Percentiles rank a stretch among this genome's conserved stretches.
Conservation (phyloP, 1,284 basidiomycete genomes). For the Cutaneotrichosporon cavernicola region DNA sequence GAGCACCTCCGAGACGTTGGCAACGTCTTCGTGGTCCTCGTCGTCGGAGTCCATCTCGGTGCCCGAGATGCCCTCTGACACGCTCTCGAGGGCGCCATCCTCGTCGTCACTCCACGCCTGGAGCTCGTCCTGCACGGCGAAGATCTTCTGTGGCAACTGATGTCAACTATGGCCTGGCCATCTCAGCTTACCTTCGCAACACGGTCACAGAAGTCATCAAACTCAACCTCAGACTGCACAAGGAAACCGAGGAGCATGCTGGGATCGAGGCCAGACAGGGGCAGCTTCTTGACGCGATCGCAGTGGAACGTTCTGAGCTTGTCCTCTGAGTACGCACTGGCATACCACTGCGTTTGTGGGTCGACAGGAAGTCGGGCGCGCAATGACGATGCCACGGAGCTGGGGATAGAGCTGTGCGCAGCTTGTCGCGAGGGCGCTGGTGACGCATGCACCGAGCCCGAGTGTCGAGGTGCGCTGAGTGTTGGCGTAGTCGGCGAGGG, state of each 20-base stretch:
- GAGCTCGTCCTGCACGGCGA: slow-evolving; percentile 78
- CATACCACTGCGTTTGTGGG: slow-evolving; percentile 60
- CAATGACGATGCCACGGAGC: slow-evolving; percentile 8
- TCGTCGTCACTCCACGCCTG: slow-evolving; percentile 74
- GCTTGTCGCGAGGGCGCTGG: slow-evolving; percentile 1
- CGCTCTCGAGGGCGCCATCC: slow-evolving; percentile 72
- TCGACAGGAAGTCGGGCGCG: slow-evolving; percentile 26
- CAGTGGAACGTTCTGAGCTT: slow-evolving; percentile 90
- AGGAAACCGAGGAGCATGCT: slow-evolving; percentile 96
- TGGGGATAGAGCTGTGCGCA: not conserved
- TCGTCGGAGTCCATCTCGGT: slow-evolving; percentile 16
- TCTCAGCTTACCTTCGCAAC: slow-evolving; percentile 62
- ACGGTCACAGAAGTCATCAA: slow-evolving; percentile 73
- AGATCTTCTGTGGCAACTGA: slow-evolving; percentile 71
- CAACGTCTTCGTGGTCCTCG: slow-evolving; percentile 16
- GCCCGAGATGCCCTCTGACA: slow-evolving; percentile 62
- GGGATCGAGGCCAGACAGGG: slow-evolving; percentile 83
- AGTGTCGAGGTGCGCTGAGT: slow-evolving; percentile 2
- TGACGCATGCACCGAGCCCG: not conserved
- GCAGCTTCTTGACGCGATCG: slow-evolving; percentile 90
- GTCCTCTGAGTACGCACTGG: slow-evolving; percentile 61
- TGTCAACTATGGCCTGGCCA: slow-evolving; percentile 3
- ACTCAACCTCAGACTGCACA: slow-evolving; percentile 75
- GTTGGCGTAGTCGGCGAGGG: slow-evolving; percentile 14
- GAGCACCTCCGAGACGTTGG: slow-evolving; percentile 8